Conservation (phyloP, 2,329 filamentous ascomycete species). For the Hymenoscyphus fructigenus region DNA sequence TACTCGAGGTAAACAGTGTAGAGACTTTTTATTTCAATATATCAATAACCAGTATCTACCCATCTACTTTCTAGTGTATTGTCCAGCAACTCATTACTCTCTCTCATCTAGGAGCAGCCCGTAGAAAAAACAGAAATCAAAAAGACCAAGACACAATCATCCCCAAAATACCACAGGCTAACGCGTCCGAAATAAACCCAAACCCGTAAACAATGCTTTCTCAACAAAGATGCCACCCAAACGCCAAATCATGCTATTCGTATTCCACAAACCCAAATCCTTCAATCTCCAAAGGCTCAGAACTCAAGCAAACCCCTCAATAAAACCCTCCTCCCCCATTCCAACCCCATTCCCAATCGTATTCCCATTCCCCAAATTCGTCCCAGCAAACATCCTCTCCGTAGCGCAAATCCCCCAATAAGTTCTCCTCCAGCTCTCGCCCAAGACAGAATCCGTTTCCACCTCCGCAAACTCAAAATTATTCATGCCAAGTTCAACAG, state of each 20-base stretch:
- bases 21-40: background rate
- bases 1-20: background rate
- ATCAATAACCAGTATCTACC: background rate
- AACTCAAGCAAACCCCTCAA: background rate
- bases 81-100: background rate
- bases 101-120: background rate
- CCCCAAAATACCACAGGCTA: background rate
- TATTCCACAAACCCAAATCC: background rate
- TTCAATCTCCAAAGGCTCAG: background rate
- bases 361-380: background rate
- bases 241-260: background rate
- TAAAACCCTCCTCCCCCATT: background rate
- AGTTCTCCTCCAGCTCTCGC: constrained; percentile 44
- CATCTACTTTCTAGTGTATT: background rate
- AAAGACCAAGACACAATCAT: background rate
- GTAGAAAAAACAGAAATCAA: background rate
- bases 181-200: too few species aligned
- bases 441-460: constrained; percentile 39
- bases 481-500: constrained; percentile 61
- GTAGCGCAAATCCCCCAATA: constrained; percentile 42
- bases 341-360: background rate
- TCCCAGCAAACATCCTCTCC: constrained; percentile 28
- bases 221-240: background rate
- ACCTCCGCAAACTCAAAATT: constrained; percentile 50
- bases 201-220: background rate